These are phyloP conservation scores for Hirsutella rhossiliensis DNA, from an alignment of 2,329 filamentous ascomycete genomes.

Conservation along the genomic window DNA sequence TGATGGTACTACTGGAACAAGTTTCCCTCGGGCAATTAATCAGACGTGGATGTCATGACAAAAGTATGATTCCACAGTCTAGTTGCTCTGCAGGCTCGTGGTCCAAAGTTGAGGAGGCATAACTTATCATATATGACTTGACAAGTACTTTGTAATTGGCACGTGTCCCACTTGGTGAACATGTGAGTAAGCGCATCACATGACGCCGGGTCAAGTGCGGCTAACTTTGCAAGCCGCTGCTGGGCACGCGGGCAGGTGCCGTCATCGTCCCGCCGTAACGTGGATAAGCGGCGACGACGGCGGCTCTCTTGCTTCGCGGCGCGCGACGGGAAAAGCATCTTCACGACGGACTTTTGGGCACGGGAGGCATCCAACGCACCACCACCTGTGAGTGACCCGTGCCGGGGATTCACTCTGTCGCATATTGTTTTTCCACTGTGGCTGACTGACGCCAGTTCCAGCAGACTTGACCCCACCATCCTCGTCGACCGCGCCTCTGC, in stretches of 20 bases:
- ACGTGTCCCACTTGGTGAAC: not conserved
- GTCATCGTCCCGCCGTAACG: constrained; percentile 16
- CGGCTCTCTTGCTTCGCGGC: constrained; percentile 2
- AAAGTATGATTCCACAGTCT: too few relatives aligned
- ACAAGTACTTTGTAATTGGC: too few relatives aligned
- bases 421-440: not conserved
- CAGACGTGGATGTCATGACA: too few relatives aligned
- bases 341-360: not conserved
- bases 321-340: not conserved
- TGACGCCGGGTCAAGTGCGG: constrained; percentile 17
- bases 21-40: too few relatives aligned
- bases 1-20: too few relatives aligned
- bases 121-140: too few relatives aligned
- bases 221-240: constrained; percentile 8
- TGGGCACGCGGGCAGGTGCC: constrained; percentile 5
- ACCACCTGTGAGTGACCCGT: too few relatives aligned
- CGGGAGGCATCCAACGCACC: not conserved
- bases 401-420: too few relatives aligned
- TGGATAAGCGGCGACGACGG: not conserved
- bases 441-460: not conserved
- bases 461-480: not conserved
- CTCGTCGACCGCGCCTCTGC: not conserved
- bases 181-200: constrained; percentile 12
- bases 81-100: too few relatives aligned
- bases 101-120: too few relatives aligned